Base-by-base conservation (phyloP, 306 rosid genomes). In the Trichosanthes truncata region DNA sequence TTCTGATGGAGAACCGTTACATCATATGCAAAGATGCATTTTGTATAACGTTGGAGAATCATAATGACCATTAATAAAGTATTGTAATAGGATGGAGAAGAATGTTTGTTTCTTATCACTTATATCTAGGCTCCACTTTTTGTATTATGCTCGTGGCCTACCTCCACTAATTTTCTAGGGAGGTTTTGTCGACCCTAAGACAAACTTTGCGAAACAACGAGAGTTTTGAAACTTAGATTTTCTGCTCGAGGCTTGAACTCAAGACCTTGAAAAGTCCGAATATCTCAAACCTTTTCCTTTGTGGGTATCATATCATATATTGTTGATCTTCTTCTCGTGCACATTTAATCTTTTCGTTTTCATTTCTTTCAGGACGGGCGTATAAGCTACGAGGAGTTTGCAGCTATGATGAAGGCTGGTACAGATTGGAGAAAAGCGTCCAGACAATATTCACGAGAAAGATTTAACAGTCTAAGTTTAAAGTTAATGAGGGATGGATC, bases 401-500 rank as follows among this genome's bases (percentile, higher is more conserved):
- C 90, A 55, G 93, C 94, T 29, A 94, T 94, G 98, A 94, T 94
- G 98, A 94, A 89, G 82, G 88, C 98, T 0, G 98, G 98, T 83
- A 94, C 98, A 1, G 98, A 94, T 81, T 94, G 98, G 98, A 92
- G 98, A 88, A 94, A 94, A 78, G 98, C 97, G 11, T 94, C 98
- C 11, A 85, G 98, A 65, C 98, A 94, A 82, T 94, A 94, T 74
- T 94, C 98, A 2, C 91, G 98, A 84, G 98, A 94, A 85, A 88
- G 98, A 87, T 94, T 94, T 86, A 92, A 92, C 86, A 94, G 97
- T 85, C 84, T 94, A 78, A 94, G 98, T 84, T 84, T 94, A 41
- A 94, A 92, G 77, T 85, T 94, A 80, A 92, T 94, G 97, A 92
- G 90, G 83, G 98, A 94, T 12, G 98, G 98, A 21, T 94, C 98